Evolutionary conservation across 352 stramenopile genomes (phyloP), one percentile per base, ranked within the genome.

Genomic region (Phytophthora tentaculata): DNA sequence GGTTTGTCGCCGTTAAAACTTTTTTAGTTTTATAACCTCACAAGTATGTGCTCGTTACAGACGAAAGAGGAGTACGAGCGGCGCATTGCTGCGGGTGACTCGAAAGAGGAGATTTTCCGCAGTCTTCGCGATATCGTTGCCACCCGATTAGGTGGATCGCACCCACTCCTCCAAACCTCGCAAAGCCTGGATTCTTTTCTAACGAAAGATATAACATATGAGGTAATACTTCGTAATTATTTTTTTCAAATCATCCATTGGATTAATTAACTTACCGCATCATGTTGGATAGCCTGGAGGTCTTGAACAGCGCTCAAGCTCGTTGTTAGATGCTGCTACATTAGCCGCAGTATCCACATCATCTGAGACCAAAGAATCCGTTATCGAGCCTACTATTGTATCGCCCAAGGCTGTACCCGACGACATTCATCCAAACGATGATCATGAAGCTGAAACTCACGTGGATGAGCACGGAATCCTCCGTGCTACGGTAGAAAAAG

Each of bases 31-130:
- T 43, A 32, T 56, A 20, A 23, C 23, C 14, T 54, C 6, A 37
- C n/a, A n/a, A n/a, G n/a, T 20, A 6, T 20, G 7, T 20, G 26
- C 24, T 53, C 14, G 23, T 2, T 67, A 9, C 20, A 76, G 68
- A 76, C 68, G 16, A 76, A 69, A 32, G 28, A 81, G 28, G 79
- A 86, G 45, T 86, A 84, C 28, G 47, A 76, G 3, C 74, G 71
- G 29, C 71, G 74, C 24, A 32, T 69, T 10, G 67, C 67, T 41
- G 70, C 74, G 1, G 76, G 73, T 17, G 70, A 80, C 44, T 77
- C 79, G 13, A 60, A 86, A 24, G 76, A 86, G 22, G 35, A 66
- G 51, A 84, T 86, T 20, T 86, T 84, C 48, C 47, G 52, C 16
- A 74, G 67, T 26, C 67, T 86, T n/a, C 76, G 79, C 3, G 63